A percentile compares a stretch with the other conserved stretches of the same genome.
Evolutionary conservation across 306 rosid species (phyloP).

Genomic region (Carpinus fangiana): DNA sequence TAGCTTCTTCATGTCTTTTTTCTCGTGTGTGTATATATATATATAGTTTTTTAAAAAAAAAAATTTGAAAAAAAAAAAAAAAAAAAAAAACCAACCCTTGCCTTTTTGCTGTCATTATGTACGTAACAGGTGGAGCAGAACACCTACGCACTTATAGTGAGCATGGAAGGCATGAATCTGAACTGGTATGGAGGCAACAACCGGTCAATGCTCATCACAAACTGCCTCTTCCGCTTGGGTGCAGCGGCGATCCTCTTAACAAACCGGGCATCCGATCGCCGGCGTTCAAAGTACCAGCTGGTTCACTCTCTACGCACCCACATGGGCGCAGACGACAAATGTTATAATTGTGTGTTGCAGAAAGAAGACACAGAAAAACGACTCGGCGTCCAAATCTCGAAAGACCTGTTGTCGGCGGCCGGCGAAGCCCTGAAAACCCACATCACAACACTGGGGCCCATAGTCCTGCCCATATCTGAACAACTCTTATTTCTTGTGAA

Average conservation of each 20-base stretch:
- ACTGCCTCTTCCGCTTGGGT: conserved; percentile 10
- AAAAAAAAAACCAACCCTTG: no score
- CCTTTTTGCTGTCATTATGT: not conserved
- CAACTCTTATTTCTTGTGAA: not conserved
- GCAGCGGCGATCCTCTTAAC: not conserved
- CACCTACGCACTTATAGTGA: not conserved
- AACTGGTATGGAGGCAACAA: conserved; percentile 5
- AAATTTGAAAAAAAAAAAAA: no score
- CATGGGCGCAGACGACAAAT: conserved; percentile 5
- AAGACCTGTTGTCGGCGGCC: not conserved
- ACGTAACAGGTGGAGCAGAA: not conserved
- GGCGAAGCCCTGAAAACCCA: conserved; percentile 6
- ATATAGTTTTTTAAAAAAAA: no score
- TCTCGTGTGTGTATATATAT: no score
- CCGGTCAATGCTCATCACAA: conserved; percentile 8
- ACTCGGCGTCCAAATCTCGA: not conserved
- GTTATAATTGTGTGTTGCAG: not conserved
- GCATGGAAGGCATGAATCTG: conserved; percentile 10
- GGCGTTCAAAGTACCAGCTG: conserved; percentile 4
- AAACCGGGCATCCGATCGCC: conserved; percentile 1
- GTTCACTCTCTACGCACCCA: not conserved
- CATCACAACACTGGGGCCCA: conserved; percentile 6
- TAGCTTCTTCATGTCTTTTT: no score
- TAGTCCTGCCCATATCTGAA: conserved; percentile 5
- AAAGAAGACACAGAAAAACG: conserved; percentile 1